A percentile compares a stretch with the other conserved stretches of the same genome.
Evolutionary conservation across 2,329 filamentous ascomycete genomes (phyloP).

Genomic region (Dryadomyces quercus-mongolicae): DNA sequence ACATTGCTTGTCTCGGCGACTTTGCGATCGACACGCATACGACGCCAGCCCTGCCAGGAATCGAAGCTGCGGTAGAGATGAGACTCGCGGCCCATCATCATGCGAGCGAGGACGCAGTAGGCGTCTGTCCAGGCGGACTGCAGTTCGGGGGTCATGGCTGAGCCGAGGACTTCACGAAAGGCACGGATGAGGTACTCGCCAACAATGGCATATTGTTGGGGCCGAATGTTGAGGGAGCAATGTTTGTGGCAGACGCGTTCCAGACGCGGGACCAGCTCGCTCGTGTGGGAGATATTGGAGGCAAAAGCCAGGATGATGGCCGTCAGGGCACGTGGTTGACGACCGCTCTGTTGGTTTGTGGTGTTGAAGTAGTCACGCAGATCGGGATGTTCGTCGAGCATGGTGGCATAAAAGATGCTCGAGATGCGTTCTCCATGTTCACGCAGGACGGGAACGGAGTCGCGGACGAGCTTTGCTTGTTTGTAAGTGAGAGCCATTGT

Average conservation of each 20-base stretch:
- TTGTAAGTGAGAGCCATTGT: constrained; percentile 30
- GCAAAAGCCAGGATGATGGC: constrained; percentile 59
- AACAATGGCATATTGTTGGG: constrained; percentile 60
- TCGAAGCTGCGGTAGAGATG: constrained; percentile 48
- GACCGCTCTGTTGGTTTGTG: constrained; percentile 49
- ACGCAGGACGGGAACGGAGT: constrained; percentile 56
- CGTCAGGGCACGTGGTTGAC: constrained; percentile 50
- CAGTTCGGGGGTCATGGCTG: constrained; percentile 51
- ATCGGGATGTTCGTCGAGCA: constrained; percentile 52
- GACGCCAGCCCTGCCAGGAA: constrained; percentile 55
- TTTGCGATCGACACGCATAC: constrained; percentile 54
- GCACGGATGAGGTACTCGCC: constrained; percentile 56
- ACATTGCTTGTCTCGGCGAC: constrained; percentile 56
- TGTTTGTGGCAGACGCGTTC: constrained; percentile 60
- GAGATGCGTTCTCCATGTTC: constrained; percentile 59
- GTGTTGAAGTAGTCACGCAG: constrained; percentile 61
- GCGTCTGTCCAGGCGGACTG: constrained; percentile 58
- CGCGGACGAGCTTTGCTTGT: constrained; percentile 54
- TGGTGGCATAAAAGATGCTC: constrained; percentile 57
- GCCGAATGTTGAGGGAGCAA: constrained; percentile 53
- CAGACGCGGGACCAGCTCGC: constrained; percentile 39
- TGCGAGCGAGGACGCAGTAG: constrained; percentile 60
- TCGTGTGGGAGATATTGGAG: constrained; percentile 53
- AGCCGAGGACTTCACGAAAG: constrained; percentile 54
- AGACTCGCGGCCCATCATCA: constrained; percentile 56